Evolutionary conservation across 2,329 filamentous ascomycete species (phyloP).

Genomic region (Verticillium albo-atrum): DNA sequence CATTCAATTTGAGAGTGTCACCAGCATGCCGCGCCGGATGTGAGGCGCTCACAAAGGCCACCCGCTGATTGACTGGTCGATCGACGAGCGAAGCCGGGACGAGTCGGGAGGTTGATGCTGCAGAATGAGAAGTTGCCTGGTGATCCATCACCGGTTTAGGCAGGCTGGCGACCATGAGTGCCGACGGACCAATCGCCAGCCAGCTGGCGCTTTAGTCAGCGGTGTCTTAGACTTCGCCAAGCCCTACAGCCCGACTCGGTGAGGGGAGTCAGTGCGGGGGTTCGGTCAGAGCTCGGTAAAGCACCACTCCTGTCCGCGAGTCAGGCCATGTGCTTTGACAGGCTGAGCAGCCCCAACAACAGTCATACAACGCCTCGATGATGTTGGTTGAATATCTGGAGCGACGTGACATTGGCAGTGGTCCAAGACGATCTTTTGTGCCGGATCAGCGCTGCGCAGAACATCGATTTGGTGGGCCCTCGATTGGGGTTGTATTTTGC

Average conservation of each 20-base stretch:
- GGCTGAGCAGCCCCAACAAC: background rate
- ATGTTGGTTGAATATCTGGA: background rate
- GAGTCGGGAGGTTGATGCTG: background rate
- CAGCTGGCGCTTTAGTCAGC: background rate
- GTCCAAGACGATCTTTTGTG: background rate
- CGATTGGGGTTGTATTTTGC: background rate
- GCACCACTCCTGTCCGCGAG: no score
- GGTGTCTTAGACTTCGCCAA: background rate
- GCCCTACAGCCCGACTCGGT: no score
- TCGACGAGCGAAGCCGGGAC: background rate
- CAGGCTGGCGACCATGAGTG: background rate
- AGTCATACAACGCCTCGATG: no score
- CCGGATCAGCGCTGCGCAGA: background rate
- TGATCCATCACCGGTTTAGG: background rate
- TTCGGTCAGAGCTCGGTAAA: background rate
- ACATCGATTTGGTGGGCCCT: background rate
- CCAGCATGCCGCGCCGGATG: background rate
- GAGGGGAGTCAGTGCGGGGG: no score
- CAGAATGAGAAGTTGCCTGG: background rate
- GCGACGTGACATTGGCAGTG: background rate
- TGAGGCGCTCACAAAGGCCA: background rate
- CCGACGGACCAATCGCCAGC: background rate
- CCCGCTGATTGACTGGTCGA: background rate
- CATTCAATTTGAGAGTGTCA: background rate
- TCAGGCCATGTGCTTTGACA: background rate